Conservation (phyloP, 2,329 filamentous ascomycete species). For the Tolypocladium cylindrosporum region DNA sequence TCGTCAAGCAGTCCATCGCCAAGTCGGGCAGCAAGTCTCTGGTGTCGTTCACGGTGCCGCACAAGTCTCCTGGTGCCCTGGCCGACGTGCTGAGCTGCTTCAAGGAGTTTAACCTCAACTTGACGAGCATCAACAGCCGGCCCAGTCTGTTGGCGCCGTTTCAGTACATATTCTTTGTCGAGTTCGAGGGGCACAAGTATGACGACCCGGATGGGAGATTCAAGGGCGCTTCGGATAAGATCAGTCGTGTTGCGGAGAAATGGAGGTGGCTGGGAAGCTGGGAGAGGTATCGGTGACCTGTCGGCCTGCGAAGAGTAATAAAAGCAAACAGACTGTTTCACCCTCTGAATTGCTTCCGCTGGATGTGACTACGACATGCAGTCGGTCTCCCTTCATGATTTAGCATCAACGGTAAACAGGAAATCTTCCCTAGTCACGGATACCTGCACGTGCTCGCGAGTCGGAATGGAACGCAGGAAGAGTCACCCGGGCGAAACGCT, state of each 20-base stretch:
- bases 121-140: conserved; percentile 84
- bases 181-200: conserved; percentile 59
- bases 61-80: conserved; percentile 69
- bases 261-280: conserved; percentile 65
- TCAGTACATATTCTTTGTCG: conserved; percentile 92
- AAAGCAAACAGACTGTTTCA: neutral
- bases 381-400: neutral
- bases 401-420: too few relatives aligned
- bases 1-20: conserved; percentile 14
- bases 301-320: neutral
- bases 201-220: conserved; percentile 47
- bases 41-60: conserved; percentile 73
- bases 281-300: conserved; percentile 28
- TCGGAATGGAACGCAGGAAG: neutral
- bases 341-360: neutral
- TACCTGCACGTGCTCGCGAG: neutral
- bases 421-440: too few relatives aligned
- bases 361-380: neutral
- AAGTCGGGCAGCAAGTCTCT: conserved; percentile 53
- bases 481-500: too few relatives aligned
- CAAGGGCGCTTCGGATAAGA: conserved; percentile 46
- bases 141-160: conserved; percentile 68
- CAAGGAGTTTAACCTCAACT: conserved; percentile 59
- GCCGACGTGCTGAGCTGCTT: conserved; percentile 76
- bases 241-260: conserved; percentile 46